Base-by-base conservation (phyloP, 1,284 basidiomycete species). In the Phenoliferia sp. region DNA sequence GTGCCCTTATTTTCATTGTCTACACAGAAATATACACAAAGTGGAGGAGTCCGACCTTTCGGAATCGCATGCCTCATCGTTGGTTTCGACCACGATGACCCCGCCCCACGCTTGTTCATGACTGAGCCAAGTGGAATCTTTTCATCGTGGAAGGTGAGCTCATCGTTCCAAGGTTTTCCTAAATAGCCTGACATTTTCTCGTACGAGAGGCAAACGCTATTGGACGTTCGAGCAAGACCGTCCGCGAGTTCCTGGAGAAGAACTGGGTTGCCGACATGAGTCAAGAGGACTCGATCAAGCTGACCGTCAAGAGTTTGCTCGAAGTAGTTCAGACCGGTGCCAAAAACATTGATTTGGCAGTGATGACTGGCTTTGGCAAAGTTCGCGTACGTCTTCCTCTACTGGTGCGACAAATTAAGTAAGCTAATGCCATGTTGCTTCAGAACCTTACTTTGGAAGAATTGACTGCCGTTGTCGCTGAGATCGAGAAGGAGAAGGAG, bases 271-370 rank as follows among this genome's bases (percentile, higher is more conserved):
- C 97, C 72, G 90, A 91, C 73, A 84, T 97, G 81, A 84, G 85
- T 17, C 85, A 90, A 69, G 93, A 94, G 50, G 92, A 94, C 68
- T 87, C 90, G 60, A 91, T 99, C 81, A 98, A 98, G 80, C 83
- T 99, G 50, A 92, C 96, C 0, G 87, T 99, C 75, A 99, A 98
- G 84, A 92, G 90, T 78, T 82, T 99, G 76, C 83, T 99, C 32
- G 96, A 99, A 79, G 95, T 99, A 33, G 96, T 99, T 2, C 96
- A 99, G 82, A 98, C 96, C 1, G 96, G 96, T 31, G 96, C 96
- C 3, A 99, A 99, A 85, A 99, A 98, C 80, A 97, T 98, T 73
- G 94, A 98, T 79, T 92, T 98, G 74, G 94, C 90, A 73, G 90
- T 97, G 59, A 94, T 97, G 91, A 92, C 95, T 62, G 86, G 88